Evolutionary conservation across 1,284 basidiomycete species (phyloP), one percentile per base, ranked within the genome.

Genomic region (Schizopora paradoxa): DNA sequence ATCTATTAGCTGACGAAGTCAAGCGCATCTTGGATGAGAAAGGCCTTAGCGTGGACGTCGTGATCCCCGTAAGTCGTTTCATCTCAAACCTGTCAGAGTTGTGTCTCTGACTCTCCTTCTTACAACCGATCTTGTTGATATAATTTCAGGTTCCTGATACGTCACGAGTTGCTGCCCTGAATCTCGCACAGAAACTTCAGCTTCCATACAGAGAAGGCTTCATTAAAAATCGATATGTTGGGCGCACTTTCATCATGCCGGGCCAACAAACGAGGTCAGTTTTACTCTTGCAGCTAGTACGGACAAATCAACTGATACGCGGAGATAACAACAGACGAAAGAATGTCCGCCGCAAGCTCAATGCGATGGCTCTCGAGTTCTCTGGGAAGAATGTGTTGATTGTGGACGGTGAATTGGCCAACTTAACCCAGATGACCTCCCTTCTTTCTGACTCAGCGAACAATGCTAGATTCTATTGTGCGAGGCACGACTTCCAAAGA

Each of bases 361-460:
- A 99, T 63, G 96, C 96, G 2, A 99, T 99, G 94, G 94, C 96
- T n/a, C 75, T 98, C 51, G 96, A 99, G 68, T 99, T 99, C 61
- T 76, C 76, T 11, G 81, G 75, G 58, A 98, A 97, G 73, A 90
- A 86, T 55, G 93, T 99, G 5, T 76, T 99, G 38, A 77, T 99
- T 41, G 96, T 99, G 22, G 96, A 99, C 68, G 93, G 90, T 89
- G 57, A 48, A 74, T 41, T 13, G 31, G 21, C 11, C 39, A 45
- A 18, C 27, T 47, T 14, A 40, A 43, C 11, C 46, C 38, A 33
- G n/a, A 18, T 41, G 38, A 42, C 4, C 36, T 35, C n/a, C 25
- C 4, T 21, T 10, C 6, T 14, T 33, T 22, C 18, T 43, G 11
- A n/a, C 18, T 18, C 21, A n/a, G n/a, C n/a, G n/a, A n/a, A 11